Conservation (phyloP, 176 grass and related monocot genomes). For the Elymus sibiricus region DNA sequence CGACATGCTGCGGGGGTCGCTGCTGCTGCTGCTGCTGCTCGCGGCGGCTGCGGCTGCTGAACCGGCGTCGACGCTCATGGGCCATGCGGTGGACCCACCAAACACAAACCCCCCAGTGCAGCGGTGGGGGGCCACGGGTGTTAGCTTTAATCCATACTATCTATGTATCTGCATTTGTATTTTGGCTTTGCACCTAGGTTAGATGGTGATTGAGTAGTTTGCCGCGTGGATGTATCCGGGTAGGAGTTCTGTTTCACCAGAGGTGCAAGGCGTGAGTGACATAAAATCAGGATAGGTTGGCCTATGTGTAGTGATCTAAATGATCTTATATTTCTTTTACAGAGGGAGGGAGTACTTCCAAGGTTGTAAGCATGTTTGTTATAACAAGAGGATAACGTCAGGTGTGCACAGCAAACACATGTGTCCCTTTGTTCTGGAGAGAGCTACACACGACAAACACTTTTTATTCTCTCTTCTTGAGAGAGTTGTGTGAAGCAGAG, state of each 20-base stretch:
- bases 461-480: too few species aligned
- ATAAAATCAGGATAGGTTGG: neutral
- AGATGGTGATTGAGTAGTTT: neutral
- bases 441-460: too few species aligned
- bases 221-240: neutral
- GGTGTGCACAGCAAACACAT: too few species aligned
- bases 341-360: too few species aligned
- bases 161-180: neutral
- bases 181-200: neutral
- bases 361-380: too few species aligned
- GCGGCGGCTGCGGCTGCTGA: neutral
- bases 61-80: conserved; percentile 47
- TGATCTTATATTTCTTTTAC: too few species aligned
- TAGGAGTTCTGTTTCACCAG: neutral
- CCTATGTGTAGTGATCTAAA: too few species aligned
- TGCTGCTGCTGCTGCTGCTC: neutral
- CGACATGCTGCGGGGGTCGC: conserved; percentile 1
- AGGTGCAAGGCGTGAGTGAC: neutral
- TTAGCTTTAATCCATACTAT: neutral
- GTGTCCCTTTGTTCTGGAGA: too few species aligned
- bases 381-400: too few species aligned
- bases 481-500: too few species aligned
- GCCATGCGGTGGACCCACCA: conserved; percentile 55
- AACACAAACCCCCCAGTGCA: conserved; percentile 50
- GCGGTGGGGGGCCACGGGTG: conserved; percentile 18